Percentiles rank a stretch among this genome's conserved stretches.
Evolutionary conservation across 306 rosid genomes (phyloP).

Genomic region (Astragalus glycyphyllos): DNA sequence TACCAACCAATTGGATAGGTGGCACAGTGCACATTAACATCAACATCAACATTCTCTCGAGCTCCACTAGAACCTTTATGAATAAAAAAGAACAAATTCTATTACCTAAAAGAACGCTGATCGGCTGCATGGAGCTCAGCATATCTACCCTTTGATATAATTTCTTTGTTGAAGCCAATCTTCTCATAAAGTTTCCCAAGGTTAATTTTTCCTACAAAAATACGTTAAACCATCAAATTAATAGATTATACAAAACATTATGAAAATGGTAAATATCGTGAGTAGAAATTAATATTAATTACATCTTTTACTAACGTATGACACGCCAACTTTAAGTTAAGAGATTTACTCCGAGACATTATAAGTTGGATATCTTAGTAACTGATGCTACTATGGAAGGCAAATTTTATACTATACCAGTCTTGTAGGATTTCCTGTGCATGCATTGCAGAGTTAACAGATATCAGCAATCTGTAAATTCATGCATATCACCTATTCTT

Average conservation of each 20-base stretch:
- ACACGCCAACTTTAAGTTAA: too few relatives aligned
- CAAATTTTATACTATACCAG: background rate
- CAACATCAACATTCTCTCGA: too few relatives aligned
- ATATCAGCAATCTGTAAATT: slow-evolving; percentile 10
- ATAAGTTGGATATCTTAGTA: background rate
- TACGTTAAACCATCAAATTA: slow-evolving; percentile 39
- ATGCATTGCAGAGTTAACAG: slow-evolving; percentile 6
- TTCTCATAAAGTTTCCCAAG: slow-evolving; percentile 89
- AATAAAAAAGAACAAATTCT: slow-evolving; percentile 14
- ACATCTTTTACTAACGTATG: too few relatives aligned
- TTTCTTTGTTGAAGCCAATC: slow-evolving; percentile 96
- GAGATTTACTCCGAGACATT: slow-evolving; percentile 3
- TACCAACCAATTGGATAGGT: too few relatives aligned
- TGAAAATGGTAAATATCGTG: too few relatives aligned
- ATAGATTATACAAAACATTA: background rate
- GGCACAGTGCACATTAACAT: too few relatives aligned
- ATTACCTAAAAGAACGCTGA: slow-evolving; percentile 86
- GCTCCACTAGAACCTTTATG: too few relatives aligned
- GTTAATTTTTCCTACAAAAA: slow-evolving; percentile 72
- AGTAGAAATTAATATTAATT: too few relatives aligned
- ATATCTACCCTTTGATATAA: slow-evolving; percentile 88
- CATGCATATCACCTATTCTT: slow-evolving; percentile 6
- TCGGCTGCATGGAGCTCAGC: slow-evolving; percentile 93
- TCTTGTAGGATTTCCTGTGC: background rate
- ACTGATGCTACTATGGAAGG: background rate